Percentiles rank a stretch among this genome's conserved stretches.
Evolutionary conservation across 306 rosid species (phyloP).

Genomic region (Amphicarpaea edgeworthii): DNA sequence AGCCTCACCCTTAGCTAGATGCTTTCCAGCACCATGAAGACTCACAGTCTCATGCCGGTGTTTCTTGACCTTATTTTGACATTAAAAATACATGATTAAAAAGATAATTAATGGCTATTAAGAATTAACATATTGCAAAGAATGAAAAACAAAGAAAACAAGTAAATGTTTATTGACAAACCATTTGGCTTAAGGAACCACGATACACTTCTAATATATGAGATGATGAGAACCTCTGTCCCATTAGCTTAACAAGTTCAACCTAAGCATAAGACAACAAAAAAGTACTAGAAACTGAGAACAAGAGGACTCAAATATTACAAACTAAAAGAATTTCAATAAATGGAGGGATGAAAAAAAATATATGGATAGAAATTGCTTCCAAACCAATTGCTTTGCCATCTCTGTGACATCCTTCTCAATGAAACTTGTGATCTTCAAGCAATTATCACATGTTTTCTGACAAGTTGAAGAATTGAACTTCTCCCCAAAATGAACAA

Average conservation of each 20-base stretch:
- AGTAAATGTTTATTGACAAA: slow-evolving; percentile 51
- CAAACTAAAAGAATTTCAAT: slow-evolving; percentile 33
- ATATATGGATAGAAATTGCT: slow-evolving; percentile 38
- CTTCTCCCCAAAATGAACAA: slow-evolving; percentile 92
- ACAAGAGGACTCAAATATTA: slow-evolving; percentile 32
- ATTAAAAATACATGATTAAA: slow-evolving; percentile 40
- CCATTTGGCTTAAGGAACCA: slow-evolving; percentile 92
- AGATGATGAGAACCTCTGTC: slow-evolving; percentile 88
- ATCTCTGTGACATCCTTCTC: slow-evolving; percentile 90
- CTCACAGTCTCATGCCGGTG: slow-evolving; percentile 75
- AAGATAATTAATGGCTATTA: slow-evolving; percentile 23
- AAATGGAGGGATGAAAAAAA: slow-evolving; percentile 14
- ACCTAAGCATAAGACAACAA: slow-evolving; percentile 64
- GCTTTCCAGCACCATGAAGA: slow-evolving; percentile 93
- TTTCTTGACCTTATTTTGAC: slow-evolving; percentile 77
- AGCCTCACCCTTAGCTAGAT: slow-evolving; percentile 89
- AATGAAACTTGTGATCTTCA: slow-evolving; percentile 64
- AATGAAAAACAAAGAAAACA: slow-evolving; percentile 21
- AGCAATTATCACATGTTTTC: slow-evolving; percentile 96
- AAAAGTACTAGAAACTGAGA: slow-evolving; percentile 38
- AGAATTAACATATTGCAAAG: slow-evolving; percentile 29
- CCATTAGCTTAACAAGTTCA: slow-evolving; percentile 75
- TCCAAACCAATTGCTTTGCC: slow-evolving; percentile 90
- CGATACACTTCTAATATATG: slow-evolving; percentile 91
- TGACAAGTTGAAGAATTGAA: slow-evolving; percentile 83